phyloP scores from a whole-genome alignment of 2,329 filamentous ascomycete species.

The Botrytis elliptica region DNA sequence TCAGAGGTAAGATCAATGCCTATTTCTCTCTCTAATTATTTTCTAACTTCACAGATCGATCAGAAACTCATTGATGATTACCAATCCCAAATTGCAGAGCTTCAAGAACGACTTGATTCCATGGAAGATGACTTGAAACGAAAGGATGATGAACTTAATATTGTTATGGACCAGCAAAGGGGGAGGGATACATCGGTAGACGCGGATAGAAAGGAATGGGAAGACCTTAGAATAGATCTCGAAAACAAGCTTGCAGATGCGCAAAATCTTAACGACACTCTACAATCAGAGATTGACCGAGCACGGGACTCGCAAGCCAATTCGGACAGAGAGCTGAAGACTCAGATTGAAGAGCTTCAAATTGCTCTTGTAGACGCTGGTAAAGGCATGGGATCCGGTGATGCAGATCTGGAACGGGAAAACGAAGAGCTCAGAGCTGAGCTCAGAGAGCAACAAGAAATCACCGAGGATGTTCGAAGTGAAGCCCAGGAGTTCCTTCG shows the following conservation, averaged over 20 bases:
- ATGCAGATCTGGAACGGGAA: constrained; percentile 58
- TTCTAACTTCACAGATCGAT: constrained; percentile 51
- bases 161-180: constrained; percentile 58
- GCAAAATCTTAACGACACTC: constrained; percentile 72
- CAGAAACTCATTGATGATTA: constrained; percentile 76
- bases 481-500: constrained; percentile 80
- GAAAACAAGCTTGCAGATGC: constrained; percentile 74
- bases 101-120: constrained; percentile 70
- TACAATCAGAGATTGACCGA: constrained; percentile 76
- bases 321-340: constrained; percentile 61
- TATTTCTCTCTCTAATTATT: constrained; percentile 2
- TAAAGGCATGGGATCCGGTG: constrained; percentile 35
- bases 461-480: constrained; percentile 81
- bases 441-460: constrained; percentile 70
- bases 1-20: constrained; percentile 42
- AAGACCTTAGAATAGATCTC: constrained; percentile 62
- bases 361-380: constrained; percentile 37
- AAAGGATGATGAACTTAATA: constrained; percentile 69
- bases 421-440: constrained; percentile 67
- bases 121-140: constrained; percentile 69
- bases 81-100: constrained; percentile 69
- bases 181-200: constrained; percentile 51
- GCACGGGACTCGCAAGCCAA: constrained; percentile 66
- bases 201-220: constrained; percentile 69
- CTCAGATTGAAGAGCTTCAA: constrained; percentile 58